Evolutionary conservation across 139 green algal genomes (phyloP).

Genomic region (Ulvella scutata): DNA sequence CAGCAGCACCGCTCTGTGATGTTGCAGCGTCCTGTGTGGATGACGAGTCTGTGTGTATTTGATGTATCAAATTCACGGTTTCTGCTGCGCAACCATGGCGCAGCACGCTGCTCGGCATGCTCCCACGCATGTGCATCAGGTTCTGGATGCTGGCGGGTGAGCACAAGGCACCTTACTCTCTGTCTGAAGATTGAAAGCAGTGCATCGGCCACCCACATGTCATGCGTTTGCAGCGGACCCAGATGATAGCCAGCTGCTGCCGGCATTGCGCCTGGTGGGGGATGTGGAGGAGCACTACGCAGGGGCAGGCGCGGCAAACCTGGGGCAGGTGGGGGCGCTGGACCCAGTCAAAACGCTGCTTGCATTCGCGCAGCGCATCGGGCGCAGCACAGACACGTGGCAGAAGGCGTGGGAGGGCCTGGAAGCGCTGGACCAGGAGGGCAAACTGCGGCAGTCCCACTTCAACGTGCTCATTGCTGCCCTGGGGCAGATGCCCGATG

Average conservation of each 20-base stretch:
- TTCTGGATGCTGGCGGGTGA: neutral
- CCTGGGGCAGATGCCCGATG: neutral
- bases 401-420: neutral
- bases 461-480: neutral
- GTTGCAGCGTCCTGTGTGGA: too few species aligned
- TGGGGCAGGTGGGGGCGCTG: neutral
- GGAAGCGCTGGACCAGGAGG: neutral
- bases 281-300: neutral
- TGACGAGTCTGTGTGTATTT: too few species aligned
- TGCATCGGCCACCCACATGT: neutral
- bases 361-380: neutral
- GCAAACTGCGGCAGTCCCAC: neutral
- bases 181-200: neutral
- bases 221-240: neutral
- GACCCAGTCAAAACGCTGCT: neutral
- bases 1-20: too few species aligned
- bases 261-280: neutral
- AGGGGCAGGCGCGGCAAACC: neutral
- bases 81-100: too few species aligned
- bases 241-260: neutral
- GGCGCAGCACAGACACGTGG: neutral
- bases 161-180: neutral
- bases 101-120: too few species aligned
- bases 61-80: too few species aligned
- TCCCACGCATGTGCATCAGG: neutral